Evolutionary conservation across 352 stramenopile species (phyloP), one percentile per base, ranked within the genome.

Genomic region (Phytophthora litchii): DNA sequence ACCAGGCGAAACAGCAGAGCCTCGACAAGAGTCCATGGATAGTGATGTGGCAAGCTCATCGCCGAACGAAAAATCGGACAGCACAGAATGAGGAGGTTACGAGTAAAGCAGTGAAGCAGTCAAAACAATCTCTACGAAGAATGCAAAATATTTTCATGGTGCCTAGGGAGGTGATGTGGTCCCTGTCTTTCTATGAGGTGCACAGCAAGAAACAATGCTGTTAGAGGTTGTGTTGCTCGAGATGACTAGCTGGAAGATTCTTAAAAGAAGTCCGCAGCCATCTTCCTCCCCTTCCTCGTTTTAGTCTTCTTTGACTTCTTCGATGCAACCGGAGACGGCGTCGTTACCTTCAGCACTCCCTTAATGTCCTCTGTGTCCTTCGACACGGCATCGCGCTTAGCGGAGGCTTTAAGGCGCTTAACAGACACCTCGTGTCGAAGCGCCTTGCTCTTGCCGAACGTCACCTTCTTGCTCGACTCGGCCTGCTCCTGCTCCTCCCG

Each of bases 401-500:
- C 80, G 37, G 80, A 93, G 29, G 85, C 85, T 54, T 88, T 89
- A 14, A 95, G 71, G 11, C 83, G 82, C 71, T 95, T 95, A 37
- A 95, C 76, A 41, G 86, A 95, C 29, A 92, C 66, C 32, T 85
- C 79, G 49, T 95, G 83, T 16, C 73, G 70, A 14, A 95, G 69
- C 36, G 82, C 76, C 54, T 91, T 91, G 70, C 86, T 92, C 76
- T 91, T 95, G 44, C 86, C 86, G 54, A 95, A 95, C 37, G 83
- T 92, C 64, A 95, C 86, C 46, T 91, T 92, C 67, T 91, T 93
- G 35, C 65, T 67, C 19, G 61, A 51, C 25, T 72, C 68, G 0
- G 53, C 56, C 31, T 78, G 64, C 43, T 64, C 56, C 19, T 67
- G 53, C 12, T 73, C 67, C 34, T 69, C 64, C 11, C 69, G 71